Conservation (phyloP, 805 yeast species). For the Metschnikowia corniflorae region DNA sequence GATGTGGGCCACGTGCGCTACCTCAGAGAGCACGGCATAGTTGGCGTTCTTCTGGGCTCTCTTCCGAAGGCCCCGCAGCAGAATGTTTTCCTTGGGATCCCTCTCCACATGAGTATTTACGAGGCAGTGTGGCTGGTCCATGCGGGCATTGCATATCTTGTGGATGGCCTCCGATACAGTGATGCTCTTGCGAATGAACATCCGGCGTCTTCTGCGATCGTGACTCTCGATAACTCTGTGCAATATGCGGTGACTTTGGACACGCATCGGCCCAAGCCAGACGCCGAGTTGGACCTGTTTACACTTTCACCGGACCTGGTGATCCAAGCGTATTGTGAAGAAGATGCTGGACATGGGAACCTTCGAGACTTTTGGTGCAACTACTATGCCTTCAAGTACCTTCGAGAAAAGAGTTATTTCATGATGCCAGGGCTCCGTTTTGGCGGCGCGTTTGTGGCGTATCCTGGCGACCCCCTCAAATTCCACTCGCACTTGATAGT, state of each 20-base stretch:
- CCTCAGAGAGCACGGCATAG: conserved; percentile 60
- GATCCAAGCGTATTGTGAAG: conserved; percentile 2
- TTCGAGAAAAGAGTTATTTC: conserved; percentile 47
- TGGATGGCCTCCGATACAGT: conserved; percentile 36
- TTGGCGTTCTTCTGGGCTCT: conserved; percentile 81
- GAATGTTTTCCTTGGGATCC: conserved; percentile 80
- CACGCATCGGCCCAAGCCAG: conserved; percentile 5
- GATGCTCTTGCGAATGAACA: conserved; percentile 8
- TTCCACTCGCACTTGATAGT: conserved; percentile 86
- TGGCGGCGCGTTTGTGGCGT: conserved; percentile 85
- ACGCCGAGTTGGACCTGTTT: conserved; percentile 1
- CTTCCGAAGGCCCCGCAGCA: conserved; percentile 92
- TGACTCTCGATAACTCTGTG: conserved; percentile 5
- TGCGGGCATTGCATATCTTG: conserved; percentile 39
- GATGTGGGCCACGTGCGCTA: conserved; percentile 48
- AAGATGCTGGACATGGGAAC: neutral
- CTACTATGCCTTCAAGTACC: conserved; percentile 30
- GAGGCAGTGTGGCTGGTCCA: conserved; percentile 67
- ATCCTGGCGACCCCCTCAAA: conserved; percentile 91
- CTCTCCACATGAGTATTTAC: conserved; percentile 67
- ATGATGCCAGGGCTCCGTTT: conserved; percentile 84
- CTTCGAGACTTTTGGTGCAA: conserved; percentile 7
- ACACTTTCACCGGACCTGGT: conserved; percentile 1
- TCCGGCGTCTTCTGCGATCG: neutral
- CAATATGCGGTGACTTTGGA: conserved; percentile 14